A percentile compares a stretch with the other conserved stretches of the same genome.
phyloP scores from a whole-genome alignment of 805 yeast genomes.

The Yueomyces sinensis region DNA sequence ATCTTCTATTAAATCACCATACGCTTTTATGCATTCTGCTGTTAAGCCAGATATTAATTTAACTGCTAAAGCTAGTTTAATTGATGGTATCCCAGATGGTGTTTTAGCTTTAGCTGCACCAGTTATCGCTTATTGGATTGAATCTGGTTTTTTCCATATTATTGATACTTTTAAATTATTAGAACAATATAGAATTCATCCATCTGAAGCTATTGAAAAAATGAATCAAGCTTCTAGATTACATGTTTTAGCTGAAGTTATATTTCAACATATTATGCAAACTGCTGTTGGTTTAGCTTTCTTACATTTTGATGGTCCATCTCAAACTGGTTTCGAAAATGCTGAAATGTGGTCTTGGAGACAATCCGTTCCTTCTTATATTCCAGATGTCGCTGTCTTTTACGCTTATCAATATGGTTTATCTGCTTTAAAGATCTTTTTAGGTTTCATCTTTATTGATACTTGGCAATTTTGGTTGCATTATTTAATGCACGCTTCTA shows the following conservation, averaged over 20 bases:
- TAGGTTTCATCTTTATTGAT: slow-evolving; percentile 70
- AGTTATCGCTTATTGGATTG: slow-evolving; percentile 71
- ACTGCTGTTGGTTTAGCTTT: slow-evolving; percentile 51
- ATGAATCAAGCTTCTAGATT: slow-evolving; percentile 61
- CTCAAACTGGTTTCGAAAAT: slow-evolving; percentile 39
- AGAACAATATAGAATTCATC: slow-evolving; percentile 80
- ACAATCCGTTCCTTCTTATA: slow-evolving; percentile 15
- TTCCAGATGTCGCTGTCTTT: slow-evolving; percentile 39
- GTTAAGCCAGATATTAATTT: background rate
- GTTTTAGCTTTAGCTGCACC: slow-evolving; percentile 63
- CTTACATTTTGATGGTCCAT: slow-evolving; percentile 41
- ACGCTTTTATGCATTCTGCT: background rate
- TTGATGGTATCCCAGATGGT: slow-evolving; percentile 59
- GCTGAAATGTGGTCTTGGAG: slow-evolving; percentile 34
- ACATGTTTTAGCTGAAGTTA: slow-evolving; percentile 71
- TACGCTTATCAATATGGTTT: slow-evolving; percentile 49
- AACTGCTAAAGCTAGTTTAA: slow-evolving; percentile 18
- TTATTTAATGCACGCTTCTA: slow-evolving; percentile 76
- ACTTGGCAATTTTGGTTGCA: slow-evolving; percentile 94
- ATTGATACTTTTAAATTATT: slow-evolving; percentile 65
- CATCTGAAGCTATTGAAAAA: slow-evolving; percentile 67
- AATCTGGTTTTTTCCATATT: slow-evolving; percentile 59
- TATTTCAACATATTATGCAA: slow-evolving; percentile 77
- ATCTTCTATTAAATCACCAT: background rate
- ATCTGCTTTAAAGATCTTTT: slow-evolving; percentile 39